Conservation (phyloP, 2,329 filamentous ascomycete species). For the Penicillium carneum region DNA sequence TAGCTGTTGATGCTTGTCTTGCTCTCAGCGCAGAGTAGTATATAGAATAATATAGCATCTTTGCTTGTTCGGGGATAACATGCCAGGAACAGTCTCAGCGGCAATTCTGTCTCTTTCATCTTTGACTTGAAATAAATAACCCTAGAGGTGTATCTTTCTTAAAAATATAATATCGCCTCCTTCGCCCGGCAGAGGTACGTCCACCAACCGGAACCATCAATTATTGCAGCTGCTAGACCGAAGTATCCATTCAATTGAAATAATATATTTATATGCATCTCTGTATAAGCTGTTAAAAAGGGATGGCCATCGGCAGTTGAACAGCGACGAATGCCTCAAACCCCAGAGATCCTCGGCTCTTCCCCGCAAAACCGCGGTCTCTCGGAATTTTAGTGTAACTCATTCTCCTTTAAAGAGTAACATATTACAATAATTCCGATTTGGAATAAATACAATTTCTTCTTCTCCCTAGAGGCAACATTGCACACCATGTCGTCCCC, state of each 20-base stretch:
- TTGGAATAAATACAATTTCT: constrained; percentile 27
- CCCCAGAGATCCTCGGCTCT: constrained; percentile 18
- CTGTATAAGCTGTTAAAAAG: neutral
- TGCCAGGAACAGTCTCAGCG: constrained; percentile 3
- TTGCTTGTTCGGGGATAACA: constrained; percentile 13
- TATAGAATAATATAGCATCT: constrained; percentile 25
- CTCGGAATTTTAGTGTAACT: constrained; percentile 33
- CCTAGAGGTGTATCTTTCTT: neutral
- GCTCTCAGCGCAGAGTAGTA: constrained; percentile 64
- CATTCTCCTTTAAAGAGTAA: neutral
- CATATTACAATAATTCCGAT: neutral
- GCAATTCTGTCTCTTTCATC: neutral
- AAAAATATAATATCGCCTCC: neutral
- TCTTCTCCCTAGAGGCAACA: constrained; percentile 18
- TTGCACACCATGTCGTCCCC: constrained; percentile 55
- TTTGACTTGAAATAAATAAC: neutral
- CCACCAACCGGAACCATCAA: neutral
- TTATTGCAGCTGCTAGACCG: neutral
- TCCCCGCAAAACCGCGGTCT: constrained; percentile 21
- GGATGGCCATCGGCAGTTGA: constrained; percentile 16
- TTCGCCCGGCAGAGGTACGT: neutral
- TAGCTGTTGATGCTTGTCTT: constrained; percentile 85
- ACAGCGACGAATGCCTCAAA: constrained; percentile 5
- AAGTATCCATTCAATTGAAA: neutral
- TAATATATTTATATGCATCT: neutral